Conservation (phyloP, 208 protist species). For the Trypanosoma conorhini region DNA sequence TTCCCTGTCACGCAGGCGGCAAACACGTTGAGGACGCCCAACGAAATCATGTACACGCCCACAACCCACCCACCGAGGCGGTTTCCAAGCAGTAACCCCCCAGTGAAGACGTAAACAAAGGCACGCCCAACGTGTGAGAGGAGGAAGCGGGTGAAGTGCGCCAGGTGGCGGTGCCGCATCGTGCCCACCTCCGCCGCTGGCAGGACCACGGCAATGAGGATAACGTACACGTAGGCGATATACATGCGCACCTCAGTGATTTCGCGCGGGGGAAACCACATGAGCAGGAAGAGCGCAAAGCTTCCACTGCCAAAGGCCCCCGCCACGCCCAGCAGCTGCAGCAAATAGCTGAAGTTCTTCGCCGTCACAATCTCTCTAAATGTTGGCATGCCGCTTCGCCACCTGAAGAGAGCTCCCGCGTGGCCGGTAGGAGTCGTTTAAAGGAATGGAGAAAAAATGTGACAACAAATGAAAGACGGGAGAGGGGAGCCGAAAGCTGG, state of each 20-base stretch:
- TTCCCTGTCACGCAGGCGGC: constrained; percentile 26
- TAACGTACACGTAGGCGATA: constrained; percentile 51
- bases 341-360: constrained; percentile 3
- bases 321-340: constrained; percentile 47
- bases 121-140: constrained; percentile 50
- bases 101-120: constrained; percentile 81
- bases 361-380: constrained; percentile 6
- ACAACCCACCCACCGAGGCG: constrained; percentile 57
- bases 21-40: constrained; percentile 57
- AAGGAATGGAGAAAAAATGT: background rate
- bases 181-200: constrained; percentile 56
- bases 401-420: background rate
- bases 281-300: constrained; percentile 58
- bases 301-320: constrained; percentile 57
- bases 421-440: background rate
- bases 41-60: constrained; percentile 52
- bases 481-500: background rate
- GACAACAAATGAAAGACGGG: background rate
- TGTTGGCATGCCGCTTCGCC: background rate
- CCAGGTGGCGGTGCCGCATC: constrained; percentile 54
- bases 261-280: constrained; percentile 22
- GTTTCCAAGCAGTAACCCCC: constrained; percentile 53
- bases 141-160: constrained; percentile 49
- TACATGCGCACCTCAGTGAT: constrained; percentile 34
- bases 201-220: constrained; percentile 53